Conservation (phyloP, 495 filamentous ascomycete genomes). For the Penicillium bovifimosum region DNA sequence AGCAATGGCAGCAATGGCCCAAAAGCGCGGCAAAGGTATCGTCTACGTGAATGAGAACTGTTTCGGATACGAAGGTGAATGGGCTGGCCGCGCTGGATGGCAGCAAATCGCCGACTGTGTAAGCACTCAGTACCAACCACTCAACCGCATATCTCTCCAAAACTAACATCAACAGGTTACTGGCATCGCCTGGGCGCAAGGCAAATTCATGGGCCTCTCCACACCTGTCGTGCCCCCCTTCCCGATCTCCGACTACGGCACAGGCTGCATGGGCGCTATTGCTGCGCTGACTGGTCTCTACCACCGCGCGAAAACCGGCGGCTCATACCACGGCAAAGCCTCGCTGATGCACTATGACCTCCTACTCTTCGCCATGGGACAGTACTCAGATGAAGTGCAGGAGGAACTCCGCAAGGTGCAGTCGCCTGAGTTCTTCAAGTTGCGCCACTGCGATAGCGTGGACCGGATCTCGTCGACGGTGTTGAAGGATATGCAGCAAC, state of each 20-base stretch:
- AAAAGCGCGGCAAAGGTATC: conserved; percentile 52
- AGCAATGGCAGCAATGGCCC: conserved; percentile 46
- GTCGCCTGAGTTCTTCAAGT: conserved; percentile 54
- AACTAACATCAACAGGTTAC: conserved; percentile 42
- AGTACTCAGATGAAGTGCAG: conserved; percentile 53
- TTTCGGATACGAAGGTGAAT: conserved; percentile 54
- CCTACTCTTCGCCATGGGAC: conserved; percentile 57
- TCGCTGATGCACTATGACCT: conserved; percentile 66
- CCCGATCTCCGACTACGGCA: conserved; percentile 78
- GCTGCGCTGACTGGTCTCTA: conserved; percentile 60
- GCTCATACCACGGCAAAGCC: conserved; percentile 59
- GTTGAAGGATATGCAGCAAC: conserved; percentile 53
- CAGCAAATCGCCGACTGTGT: conserved; percentile 53
- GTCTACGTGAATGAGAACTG: conserved; percentile 71
- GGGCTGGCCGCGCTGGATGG: conserved; percentile 47
- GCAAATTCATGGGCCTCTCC: conserved; percentile 61
- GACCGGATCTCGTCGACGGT: conserved; percentile 66
- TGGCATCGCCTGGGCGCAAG: conserved; percentile 70
- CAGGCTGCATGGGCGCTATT: conserved; percentile 60
- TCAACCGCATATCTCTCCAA: conserved; percentile 13
- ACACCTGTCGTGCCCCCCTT: conserved; percentile 75
- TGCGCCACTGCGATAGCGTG: conserved; percentile 66
- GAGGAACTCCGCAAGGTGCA: conserved; percentile 49
- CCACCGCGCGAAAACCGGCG: conserved; percentile 54
- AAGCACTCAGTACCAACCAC: conserved; percentile 9